phyloP scores from a whole-genome alignment of 257 asterid species.

The Solanum lignicaule region DNA sequence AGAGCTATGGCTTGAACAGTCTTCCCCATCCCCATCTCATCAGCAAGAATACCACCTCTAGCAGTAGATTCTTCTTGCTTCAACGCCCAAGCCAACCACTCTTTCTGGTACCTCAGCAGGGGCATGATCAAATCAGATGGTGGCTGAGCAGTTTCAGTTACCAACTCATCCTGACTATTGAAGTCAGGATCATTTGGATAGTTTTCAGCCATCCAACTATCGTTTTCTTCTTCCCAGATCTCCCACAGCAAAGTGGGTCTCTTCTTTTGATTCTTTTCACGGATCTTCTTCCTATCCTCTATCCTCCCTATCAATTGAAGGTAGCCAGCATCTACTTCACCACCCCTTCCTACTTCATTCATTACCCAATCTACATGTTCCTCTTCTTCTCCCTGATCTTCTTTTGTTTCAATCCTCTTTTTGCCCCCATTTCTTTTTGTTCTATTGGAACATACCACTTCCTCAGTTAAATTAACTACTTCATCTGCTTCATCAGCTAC shows the following conservation, averaged over 20 bases:
- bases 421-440: neutral
- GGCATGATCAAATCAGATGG: slow-evolving; percentile 70
- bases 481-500: neutral
- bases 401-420: neutral
- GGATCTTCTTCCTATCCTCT: slow-evolving; percentile 26
- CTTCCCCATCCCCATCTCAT: slow-evolving; percentile 99
- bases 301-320: neutral
- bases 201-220: slow-evolving; percentile 60
- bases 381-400: slow-evolving; percentile 1
- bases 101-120: slow-evolving; percentile 79
- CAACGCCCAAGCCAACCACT: slow-evolving; percentile 93
- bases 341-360: neutral
- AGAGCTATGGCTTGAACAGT: slow-evolving; percentile 94
- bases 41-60: slow-evolving; percentile 93
- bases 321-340: neutral
- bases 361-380: neutral
- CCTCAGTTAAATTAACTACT: neutral
- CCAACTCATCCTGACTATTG: slow-evolving; percentile 47
- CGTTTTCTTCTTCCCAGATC: slow-evolving; percentile 57
- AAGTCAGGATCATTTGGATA: slow-evolving; percentile 30
- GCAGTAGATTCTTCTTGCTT: slow-evolving; percentile 75
- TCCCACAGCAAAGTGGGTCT: slow-evolving; percentile 66
- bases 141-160: slow-evolving; percentile 51
- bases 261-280: slow-evolving; percentile 30
- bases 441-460: neutral